These are phyloP conservation scores for Solidago caesia DNA, from an alignment of 129 eudicot genomes.

Conservation along the genomic window DNA sequence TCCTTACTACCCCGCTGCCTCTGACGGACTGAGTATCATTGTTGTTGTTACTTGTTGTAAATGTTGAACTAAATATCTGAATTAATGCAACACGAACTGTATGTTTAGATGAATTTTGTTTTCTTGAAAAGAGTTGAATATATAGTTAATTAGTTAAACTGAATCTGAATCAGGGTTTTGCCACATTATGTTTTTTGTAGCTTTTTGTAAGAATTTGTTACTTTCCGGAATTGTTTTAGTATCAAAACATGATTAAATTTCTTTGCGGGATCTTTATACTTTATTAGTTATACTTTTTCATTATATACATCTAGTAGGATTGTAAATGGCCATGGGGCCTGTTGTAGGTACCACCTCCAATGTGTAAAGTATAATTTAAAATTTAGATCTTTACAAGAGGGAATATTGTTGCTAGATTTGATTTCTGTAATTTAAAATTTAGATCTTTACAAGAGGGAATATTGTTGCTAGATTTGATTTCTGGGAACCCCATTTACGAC, in stretches of 20 bases:
- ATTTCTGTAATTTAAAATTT: too few relatives aligned
- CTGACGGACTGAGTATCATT: too few relatives aligned
- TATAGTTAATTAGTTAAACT: slow-evolving; percentile 7
- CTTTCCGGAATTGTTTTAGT: slow-evolving; percentile 14
- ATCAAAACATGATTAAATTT: slow-evolving; percentile 24
- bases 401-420: slow-evolving; percentile 13
- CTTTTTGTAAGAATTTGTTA: slow-evolving; percentile 14
- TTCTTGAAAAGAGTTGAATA: neutral
- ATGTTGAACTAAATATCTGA: slow-evolving; percentile 20
- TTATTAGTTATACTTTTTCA: slow-evolving; percentile 27
- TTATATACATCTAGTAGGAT: slow-evolving; percentile 3
- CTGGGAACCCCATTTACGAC: slow-evolving; percentile 10
- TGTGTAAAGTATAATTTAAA: neutral
- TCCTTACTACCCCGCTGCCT: too few relatives aligned
- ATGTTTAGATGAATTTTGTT: neutral
- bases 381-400: slow-evolving; percentile 10
- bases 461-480: slow-evolving; percentile 9
- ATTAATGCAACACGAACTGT: slow-evolving; percentile 19
- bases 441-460: slow-evolving; percentile 17
- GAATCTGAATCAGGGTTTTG: slow-evolving; percentile 23
- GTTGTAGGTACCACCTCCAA: slow-evolving; percentile 17
- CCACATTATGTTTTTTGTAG: slow-evolving; percentile 26
- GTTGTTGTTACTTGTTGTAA: too few relatives aligned
- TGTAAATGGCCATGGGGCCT: slow-evolving; percentile 22
- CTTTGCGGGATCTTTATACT: slow-evolving; percentile 21